Conservation (phyloP, 176 grass and related monocot species). For the Bromus sterilis region DNA sequence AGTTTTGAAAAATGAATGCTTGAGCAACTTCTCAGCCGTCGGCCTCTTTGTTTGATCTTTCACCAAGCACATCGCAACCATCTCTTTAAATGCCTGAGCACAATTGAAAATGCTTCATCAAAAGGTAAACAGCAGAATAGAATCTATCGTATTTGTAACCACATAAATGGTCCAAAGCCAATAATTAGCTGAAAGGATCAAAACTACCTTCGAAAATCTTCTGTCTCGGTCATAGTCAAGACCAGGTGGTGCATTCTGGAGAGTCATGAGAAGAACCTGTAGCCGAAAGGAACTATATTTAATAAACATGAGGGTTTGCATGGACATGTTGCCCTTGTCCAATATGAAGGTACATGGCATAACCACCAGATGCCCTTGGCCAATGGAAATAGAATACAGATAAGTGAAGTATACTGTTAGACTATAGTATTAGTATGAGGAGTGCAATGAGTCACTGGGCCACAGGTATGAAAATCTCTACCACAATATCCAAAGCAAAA, state of each 20-base stretch:
- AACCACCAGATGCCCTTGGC: neutral
- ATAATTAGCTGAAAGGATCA: slow-evolving; percentile 47
- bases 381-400: neutral
- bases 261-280: slow-evolving; percentile 99
- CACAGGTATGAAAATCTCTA: neutral
- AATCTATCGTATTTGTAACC: neutral
- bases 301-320: neutral
- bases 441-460: neutral
- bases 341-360: neutral
- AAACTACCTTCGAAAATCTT: slow-evolving; percentile 95
- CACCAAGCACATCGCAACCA: slow-evolving; percentile 98
- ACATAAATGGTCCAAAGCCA: slow-evolving; percentile 6
- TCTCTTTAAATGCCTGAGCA: slow-evolving; percentile 99
- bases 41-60: slow-evolving; percentile 99
- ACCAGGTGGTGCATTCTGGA: slow-evolving; percentile 97
- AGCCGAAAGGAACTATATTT: neutral
- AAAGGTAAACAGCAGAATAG: slow-evolving; percentile 25
- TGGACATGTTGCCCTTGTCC: neutral
- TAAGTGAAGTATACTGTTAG: neutral
- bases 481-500: neutral
- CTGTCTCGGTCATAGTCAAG: slow-evolving; percentile 98
- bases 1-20: slow-evolving; percentile 96
- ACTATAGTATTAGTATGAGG: neutral
- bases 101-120: slow-evolving; percentile 69
- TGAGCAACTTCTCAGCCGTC: slow-evolving; percentile 86